phyloP scores from a whole-genome alignment of 305 asterid genomes.

The Fraxinus xanthoxyloides region DNA sequence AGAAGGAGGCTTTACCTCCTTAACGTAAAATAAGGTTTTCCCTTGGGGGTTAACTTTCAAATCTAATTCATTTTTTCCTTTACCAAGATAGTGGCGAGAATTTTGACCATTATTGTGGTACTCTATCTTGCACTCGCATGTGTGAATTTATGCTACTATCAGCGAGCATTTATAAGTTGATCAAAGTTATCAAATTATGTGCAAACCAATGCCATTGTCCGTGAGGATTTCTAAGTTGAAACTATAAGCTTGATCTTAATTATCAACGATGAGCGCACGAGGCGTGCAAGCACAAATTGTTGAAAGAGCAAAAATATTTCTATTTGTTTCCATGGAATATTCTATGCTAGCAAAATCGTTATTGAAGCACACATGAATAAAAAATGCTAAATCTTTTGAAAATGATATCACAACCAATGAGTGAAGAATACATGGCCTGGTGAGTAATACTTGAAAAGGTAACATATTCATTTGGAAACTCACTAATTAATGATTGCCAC shows the following conservation, averaged over 20 bases:
- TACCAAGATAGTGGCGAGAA: too few relatives aligned
- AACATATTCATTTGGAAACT: neutral
- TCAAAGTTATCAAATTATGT: neutral
- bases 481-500: neutral
- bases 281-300: neutral
- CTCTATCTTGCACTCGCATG: too few relatives aligned
- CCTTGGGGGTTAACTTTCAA: too few relatives aligned
- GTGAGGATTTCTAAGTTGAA: neutral
- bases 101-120: too few relatives aligned
- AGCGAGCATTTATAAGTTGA: neutral
- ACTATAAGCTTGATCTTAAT: neutral
- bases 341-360: neutral
- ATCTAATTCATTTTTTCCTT: too few relatives aligned
- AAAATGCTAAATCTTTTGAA: neutral
- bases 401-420: neutral
- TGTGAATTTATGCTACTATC: neutral
- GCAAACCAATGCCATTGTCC: neutral
- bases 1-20: too few relatives aligned
- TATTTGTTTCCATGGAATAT: neutral
- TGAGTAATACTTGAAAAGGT: neutral
- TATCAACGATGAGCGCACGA: neutral
- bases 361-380: neutral
- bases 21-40: too few relatives aligned
- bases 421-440: neutral
- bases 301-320: neutral